Conservation (phyloP, 305 asterid genomes). For the Nicotiana rustica region DNA sequence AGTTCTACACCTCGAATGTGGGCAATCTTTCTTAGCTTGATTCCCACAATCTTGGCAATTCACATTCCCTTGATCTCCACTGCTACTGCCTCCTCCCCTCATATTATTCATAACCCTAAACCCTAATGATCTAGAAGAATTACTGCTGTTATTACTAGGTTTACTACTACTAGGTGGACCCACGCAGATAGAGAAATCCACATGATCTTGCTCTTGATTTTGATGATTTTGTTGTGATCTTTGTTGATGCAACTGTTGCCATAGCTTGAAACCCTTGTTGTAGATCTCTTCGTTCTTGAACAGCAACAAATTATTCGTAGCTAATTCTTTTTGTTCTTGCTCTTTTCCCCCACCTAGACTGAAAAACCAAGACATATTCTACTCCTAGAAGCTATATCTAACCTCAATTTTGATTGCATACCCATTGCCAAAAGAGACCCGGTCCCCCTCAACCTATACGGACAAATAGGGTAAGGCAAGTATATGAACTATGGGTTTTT, state of each 20-base stretch:
- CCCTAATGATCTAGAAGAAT: conserved; percentile 32
- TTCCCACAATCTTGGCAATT: conserved; percentile 88
- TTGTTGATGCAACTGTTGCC: conserved; percentile 72
- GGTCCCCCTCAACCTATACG: conserved; percentile 30
- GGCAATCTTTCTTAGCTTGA: conserved; percentile 81
- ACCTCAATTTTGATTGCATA: conserved; percentile 48
- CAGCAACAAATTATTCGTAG: conserved; percentile 44
- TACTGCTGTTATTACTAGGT: not conserved
- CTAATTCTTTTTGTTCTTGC: conserved; percentile 45
- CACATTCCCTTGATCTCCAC: conserved; percentile 47
- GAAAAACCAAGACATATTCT: conserved; percentile 78
- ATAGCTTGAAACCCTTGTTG: conserved; percentile 81
- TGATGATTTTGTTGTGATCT: conserved; percentile 35
- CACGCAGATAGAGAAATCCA: conserved; percentile 50
- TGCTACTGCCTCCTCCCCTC: conserved; percentile 39
- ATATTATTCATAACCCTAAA: conserved; percentile 49
- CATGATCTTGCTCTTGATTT: conserved; percentile 47
- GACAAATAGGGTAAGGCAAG: not conserved
- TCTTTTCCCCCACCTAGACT: conserved; percentile 56
- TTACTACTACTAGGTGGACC: conserved; percentile 32
- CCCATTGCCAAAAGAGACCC: conserved; percentile 50
- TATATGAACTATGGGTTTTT: not conserved
- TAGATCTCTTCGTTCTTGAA: conserved; percentile 80
- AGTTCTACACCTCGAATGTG: conserved; percentile 71
- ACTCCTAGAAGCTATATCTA: conserved; percentile 48